Evolutionary conservation across 2,329 filamentous ascomycete genomes (phyloP), one percentile per base, ranked within the genome.

Genomic region (Chaetomium strumarium): DNA sequence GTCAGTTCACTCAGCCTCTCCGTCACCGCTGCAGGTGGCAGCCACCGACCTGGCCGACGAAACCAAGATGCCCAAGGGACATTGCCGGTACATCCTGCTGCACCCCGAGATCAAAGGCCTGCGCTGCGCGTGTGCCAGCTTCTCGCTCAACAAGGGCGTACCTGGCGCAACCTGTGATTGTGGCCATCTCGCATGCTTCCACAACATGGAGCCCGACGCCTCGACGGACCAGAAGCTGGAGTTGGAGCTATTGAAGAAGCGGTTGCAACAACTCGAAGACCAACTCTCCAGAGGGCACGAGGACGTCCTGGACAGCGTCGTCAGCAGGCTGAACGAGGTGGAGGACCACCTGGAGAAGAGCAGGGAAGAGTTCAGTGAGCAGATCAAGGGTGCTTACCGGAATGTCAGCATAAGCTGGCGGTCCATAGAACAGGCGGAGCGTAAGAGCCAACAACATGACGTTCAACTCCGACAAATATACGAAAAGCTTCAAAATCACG

Each of bases 181-280:
- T 58, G 80, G 80, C 6, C 80, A 83, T 62, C 72, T 80, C 49
- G 77, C 79, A 33, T 83, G 79, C 64, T 83, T 77, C 61, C 80
- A 83, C 61, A 68, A 76, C 53, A 70, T 72, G 57, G 71, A 72
- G n/a, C 67, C 72, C 29, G 73, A 78, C 49, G 64, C 67, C 12
- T 67, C 73, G 7, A 64, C 66, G 1, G 74, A 75, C 53, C 57
- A 61, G 51, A 72, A 65, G 53, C 68, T 67, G 17, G 79, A 81
- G 56, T 60, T 80, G 20, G 75, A 77, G 34, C 67, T 70, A 19
- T 68, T 82, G 55, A 73, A 69, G 56, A 71, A 72, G 49, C 76
- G 72, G 46, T 69, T 76, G 46, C 66, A 69, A 46, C 54, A 67
- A 19, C 64, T 79, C 14, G 73, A 79, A 61, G 66, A 73, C 14